Conservation (phyloP, 169 alveolate genomes). For the Plasmodium sp. region DNA sequence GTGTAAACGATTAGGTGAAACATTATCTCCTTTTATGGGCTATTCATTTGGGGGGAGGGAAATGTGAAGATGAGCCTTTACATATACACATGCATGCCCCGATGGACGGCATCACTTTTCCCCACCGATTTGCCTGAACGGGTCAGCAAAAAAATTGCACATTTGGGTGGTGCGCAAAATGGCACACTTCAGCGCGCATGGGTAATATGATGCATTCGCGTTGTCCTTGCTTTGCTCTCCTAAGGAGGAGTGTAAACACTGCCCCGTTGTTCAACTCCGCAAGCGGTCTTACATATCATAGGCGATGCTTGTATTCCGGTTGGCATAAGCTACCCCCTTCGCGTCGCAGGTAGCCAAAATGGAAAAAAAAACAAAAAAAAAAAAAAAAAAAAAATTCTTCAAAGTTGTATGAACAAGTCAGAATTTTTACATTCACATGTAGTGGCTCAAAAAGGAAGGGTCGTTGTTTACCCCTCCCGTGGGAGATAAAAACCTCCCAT, state of each 20-base stretch:
- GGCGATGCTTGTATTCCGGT: neutral
- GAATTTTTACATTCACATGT: neutral
- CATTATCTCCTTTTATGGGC: neutral
- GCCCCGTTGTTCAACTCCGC: neutral
- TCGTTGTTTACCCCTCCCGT: neutral
- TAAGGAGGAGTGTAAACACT: neutral
- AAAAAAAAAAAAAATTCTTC: neutral
- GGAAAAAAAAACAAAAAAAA: neutral
- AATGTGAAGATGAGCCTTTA: neutral
- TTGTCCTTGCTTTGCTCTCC: neutral
- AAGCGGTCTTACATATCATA: neutral
- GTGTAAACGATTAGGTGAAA: slow-evolving; percentile 65
- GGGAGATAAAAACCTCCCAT: neutral
- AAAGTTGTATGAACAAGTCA: slow-evolving; percentile 2
- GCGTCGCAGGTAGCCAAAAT: neutral
- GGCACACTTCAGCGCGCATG: neutral
- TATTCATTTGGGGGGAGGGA: neutral
- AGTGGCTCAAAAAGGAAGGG: neutral
- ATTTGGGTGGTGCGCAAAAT: neutral
- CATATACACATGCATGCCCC: neutral
- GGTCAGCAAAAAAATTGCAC: neutral
- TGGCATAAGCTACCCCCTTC: neutral
- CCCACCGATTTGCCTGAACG: neutral
- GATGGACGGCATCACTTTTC: neutral
- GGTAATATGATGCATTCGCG: neutral